Evolutionary conservation across 768 basidiomycete genomes (phyloP), one percentile per base, ranked within the genome.

Genomic region (Lactarius quietus): DNA sequence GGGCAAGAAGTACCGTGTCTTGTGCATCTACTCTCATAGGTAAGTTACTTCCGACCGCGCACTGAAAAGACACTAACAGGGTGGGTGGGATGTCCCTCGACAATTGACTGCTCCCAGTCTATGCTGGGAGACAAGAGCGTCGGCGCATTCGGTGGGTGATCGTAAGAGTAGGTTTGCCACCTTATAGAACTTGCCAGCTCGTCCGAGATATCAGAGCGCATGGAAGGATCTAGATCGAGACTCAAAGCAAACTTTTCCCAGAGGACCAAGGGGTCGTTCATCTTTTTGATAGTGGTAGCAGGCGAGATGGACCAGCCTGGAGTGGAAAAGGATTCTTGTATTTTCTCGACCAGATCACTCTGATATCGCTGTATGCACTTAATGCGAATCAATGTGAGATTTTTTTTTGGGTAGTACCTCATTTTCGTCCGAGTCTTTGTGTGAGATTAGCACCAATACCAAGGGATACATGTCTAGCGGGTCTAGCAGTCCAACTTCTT

Each of bases 61-160:
- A 45, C 18, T 1, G 14, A 33, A 23, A n/a, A 26, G 45, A 28
- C 17, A 68, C 77, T 64, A 68, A 84, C 84, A 18, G 85, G 84
- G 72, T 86, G 85, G 0, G 81, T 85, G 4, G 84, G 83, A 70
- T 86, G 85, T 0, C 84, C 83, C 71, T 85, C 84, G 23, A 84
- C 81, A 33, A 85, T 83, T 2, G 84, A 84, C 69, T 85, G 83
- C 64, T 86, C 84, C 85, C 85, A 86, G 39, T 77, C 80, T 15
- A 86, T 80, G 61, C 83, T 84, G 1, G 81, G 71, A 28, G 81
- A 82, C 5, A 72, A 64, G 45, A 84, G 80, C 6, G 74, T 70
- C 1, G 85, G 83, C 5, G 79, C 76, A 35, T 62, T 65, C 1
- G 81, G 82, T 17, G 83, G 83, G 55, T 82, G 70, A 56, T 82